A percentile compares a stretch with the other conserved stretches of the same genome.
These are phyloP conservation scores for Cladophialophora chaetospira DNA, from an alignment of 2,329 filamentous ascomycete species.

Conservation along the genomic window DNA sequence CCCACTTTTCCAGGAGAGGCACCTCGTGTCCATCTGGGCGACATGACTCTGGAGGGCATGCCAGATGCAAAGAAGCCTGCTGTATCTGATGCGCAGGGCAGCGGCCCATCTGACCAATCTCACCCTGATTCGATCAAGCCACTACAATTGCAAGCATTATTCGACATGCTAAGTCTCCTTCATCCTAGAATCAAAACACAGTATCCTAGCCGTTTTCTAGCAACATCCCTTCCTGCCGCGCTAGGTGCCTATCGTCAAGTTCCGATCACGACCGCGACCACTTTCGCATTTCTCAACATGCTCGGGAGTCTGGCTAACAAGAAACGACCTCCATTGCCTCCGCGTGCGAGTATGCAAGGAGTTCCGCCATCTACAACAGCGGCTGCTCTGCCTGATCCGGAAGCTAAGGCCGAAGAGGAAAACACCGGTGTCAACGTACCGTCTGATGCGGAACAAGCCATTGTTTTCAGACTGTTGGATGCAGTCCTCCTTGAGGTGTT, in stretches of 20 bases:
- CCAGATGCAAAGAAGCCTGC: slow-evolving; percentile 10
- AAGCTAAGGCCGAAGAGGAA: slow-evolving; percentile 56
- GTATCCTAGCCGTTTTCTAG: slow-evolving; percentile 64
- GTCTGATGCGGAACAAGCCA: slow-evolving; percentile 51
- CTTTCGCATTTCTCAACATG: slow-evolving; percentile 59
- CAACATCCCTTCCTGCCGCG: slow-evolving; percentile 64
- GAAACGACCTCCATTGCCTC: slow-evolving; percentile 62
- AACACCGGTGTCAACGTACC: slow-evolving; percentile 47
- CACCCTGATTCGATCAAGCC: slow-evolving; percentile 44
- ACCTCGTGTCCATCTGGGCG: slow-evolving; percentile 33
- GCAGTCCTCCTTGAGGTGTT: slow-evolving; percentile 63
- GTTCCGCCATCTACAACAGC: slow-evolving; percentile 31
- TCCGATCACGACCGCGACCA: slow-evolving; percentile 56
- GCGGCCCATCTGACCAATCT: slow-evolving; percentile 29
- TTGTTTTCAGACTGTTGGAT: slow-evolving; percentile 60
- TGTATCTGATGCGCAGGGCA: not conserved
- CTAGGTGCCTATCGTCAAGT: slow-evolving; percentile 61
- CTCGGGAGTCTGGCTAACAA: slow-evolving; percentile 60
- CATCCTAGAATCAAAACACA: slow-evolving; percentile 65
- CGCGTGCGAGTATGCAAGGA: slow-evolving; percentile 49
- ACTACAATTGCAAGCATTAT: slow-evolving; percentile 52
- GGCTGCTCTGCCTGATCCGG: slow-evolving; percentile 55
- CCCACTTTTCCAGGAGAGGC: slow-evolving; percentile 34
- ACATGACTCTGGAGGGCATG: slow-evolving; percentile 33
- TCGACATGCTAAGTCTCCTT: slow-evolving; percentile 58